phyloP scores from a whole-genome alignment of 148 eudicot genomes.

The Heliosperma pusillum region DNA sequence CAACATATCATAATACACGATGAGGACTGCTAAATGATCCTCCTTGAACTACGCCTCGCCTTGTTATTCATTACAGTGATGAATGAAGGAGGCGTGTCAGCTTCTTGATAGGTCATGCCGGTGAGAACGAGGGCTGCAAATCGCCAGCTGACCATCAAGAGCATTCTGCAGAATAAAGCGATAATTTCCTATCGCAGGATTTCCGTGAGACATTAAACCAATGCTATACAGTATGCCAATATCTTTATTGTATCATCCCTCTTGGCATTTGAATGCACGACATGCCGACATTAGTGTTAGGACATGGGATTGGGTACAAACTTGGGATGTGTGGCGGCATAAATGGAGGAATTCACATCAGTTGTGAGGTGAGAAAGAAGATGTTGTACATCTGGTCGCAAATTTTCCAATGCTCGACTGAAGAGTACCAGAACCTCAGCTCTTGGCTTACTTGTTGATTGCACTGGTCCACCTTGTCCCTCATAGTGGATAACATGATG shows the following conservation, averaged over 20 bases:
- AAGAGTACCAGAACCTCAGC: constrained; percentile 65
- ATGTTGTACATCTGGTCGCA: constrained; percentile 82
- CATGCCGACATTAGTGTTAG: constrained; percentile 5
- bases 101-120: too few species aligned
- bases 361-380: constrained; percentile 75
- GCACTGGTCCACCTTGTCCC: constrained; percentile 94
- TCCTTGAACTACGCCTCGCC: neutral
- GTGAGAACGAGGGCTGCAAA: too few species aligned
- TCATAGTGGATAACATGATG: constrained; percentile 87
- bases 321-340: constrained; percentile 86
- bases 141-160: too few species aligned
- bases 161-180: neutral
- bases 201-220: too few species aligned
- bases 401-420: constrained; percentile 59
- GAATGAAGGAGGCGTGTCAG: too few species aligned
- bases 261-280: neutral
- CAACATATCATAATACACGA: neutral
- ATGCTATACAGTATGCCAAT: neutral
- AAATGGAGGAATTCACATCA: constrained; percentile 69
- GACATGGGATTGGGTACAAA: constrained; percentile 29
- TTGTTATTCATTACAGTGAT: neutral
- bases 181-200: neutral
- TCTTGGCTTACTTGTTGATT: constrained; percentile 72
- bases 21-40: neutral
- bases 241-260: neutral